Evolutionary conservation across 768 basidiomycete genomes (phyloP), one percentile per base, ranked within the genome.

Genomic region (Tephrocybe sp.): DNA sequence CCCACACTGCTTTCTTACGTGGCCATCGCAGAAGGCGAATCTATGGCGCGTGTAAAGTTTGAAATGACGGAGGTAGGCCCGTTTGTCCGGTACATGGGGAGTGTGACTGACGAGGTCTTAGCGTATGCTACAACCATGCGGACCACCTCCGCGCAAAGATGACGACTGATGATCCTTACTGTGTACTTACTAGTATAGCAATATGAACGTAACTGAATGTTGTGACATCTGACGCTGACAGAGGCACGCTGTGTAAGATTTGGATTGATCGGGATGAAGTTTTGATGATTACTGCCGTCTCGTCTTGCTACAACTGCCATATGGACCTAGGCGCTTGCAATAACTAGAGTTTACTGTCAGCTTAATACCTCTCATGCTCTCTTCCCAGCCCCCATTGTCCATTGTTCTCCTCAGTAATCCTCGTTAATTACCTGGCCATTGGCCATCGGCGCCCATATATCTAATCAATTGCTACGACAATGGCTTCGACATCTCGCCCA

Each of bases 61-160:
- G 96, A 99, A 72, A 87, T 97, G 86, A 85, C 90, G 0, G 95
- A 98, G 87, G 96, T 95, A 52, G 16, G 70, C 65, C 33, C 38
- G 11, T 45, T 39, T 49, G 48, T 39, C 34, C 48, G 45, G 49
- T 12, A 48, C 32, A 44, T 41, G 44, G 47, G 51, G 43, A 48
- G 35, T 26, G 22, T 38, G 12, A 41, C 53, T 41, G 48, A 51
- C 35, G 44, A 42, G 30, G 44, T 56, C 36, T 4, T 62, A 96
- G 93, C 81, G 87, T 48, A 95, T 95, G 92, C 78, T 97, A 14
- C 92, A 95, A 65, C 94, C 94, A 14, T 96, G 93, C 62, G 94
- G 93, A 0, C 92, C 91, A 30, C 92, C 92, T 17, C 92, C 92
- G 5, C 80, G 79, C 36, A 95, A 95, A 70, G 91, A 93, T 51